Conservation (phyloP, 1,139 yeast genomes). For the Dujonia santamariae region DNA sequence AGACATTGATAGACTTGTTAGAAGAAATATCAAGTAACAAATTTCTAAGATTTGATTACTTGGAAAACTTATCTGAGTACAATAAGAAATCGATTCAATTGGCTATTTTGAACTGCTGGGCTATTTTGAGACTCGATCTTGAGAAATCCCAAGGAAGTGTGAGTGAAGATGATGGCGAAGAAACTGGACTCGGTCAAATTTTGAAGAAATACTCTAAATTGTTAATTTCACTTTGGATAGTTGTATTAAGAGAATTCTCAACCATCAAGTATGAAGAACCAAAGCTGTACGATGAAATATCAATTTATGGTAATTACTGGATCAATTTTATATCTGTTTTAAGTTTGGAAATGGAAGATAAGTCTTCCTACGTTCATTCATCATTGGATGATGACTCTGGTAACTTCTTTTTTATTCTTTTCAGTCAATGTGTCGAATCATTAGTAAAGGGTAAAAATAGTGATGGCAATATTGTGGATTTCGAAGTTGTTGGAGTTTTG, state of each 20-base stretch:
- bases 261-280: slow-evolving; percentile 54
- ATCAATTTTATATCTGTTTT: slow-evolving; percentile 74
- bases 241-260: slow-evolving; percentile 72
- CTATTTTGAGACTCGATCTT: slow-evolving; percentile 57
- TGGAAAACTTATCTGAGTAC: slow-evolving; percentile 44
- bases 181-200: slow-evolving; percentile 37
- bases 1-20: slow-evolving; percentile 63
- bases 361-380: slow-evolving; percentile 28
- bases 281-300: slow-evolving; percentile 40
- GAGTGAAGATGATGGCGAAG: slow-evolving; percentile 29
- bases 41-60: slow-evolving; percentile 39
- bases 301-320: slow-evolving; percentile 69
- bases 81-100: slow-evolving; percentile 67
- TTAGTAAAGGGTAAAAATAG: slow-evolving; percentile 36
- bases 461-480: slow-evolving; percentile 18
- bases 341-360: slow-evolving; percentile 57
- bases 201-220: slow-evolving; percentile 57
- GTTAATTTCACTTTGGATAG: slow-evolving; percentile 77
- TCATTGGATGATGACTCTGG: slow-evolving; percentile 61
- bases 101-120: slow-evolving; percentile 86
- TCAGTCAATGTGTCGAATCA: slow-evolving; percentile 81
- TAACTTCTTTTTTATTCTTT: slow-evolving; percentile 75
- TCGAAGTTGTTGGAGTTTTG: slow-evolving; percentile 43
- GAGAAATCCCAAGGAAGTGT: slow-evolving; percentile 17
- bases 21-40: slow-evolving; percentile 55